Evolutionary conservation across 176 grass and related monocot genomes (phyloP), one percentile per base, ranked within the genome.

Genomic region (Musa itinerans): DNA sequence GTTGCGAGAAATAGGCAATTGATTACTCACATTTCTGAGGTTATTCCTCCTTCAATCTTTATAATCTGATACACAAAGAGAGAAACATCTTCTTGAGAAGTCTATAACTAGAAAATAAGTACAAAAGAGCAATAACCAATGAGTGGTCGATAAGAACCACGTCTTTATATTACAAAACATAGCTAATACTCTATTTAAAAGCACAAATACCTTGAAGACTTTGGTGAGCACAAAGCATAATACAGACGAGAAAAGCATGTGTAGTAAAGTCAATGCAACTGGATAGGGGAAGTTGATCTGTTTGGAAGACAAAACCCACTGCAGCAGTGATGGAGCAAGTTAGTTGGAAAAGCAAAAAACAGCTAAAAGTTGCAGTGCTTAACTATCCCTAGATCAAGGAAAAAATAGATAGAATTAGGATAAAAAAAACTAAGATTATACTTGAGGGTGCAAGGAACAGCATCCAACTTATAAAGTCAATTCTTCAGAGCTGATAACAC

Each of bases 201-300:
- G 65, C 65, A 59, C 26, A 80, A 17, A 52, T 91, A 98, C 95
- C 95, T 99, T 99, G 82, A 99, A 99, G 55, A 94, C 81, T 79
- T 94, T 99, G 25, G 88, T 94, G 62, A 91, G 78, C 22, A 81
- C 34, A 80, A 99, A 99, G 80, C 95, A 99, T 26, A 99, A 83
- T 54, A 94, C 79, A 64, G 95, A 99, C 52, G 95, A 99, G 83
- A 99, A 99, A 43, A 99, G 19, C 95, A 99, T 99, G 81, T 99
- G 95, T 11, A 99, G 69, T 77, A 99, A 86, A 71, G 95, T 99
- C 20, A 99, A 87, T 53, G 90, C 95, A 76, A 99, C 95, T 48
- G 95, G 95, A 94, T 99, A 99, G 57, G 95, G 95, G 69, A 99
- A 99, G 71, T 94, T 99, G 84, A 94, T 99, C 53, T 99, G 84